Evolutionary conservation across 345 rosid species (phyloP).

Genomic region (Populus nigra): DNA sequence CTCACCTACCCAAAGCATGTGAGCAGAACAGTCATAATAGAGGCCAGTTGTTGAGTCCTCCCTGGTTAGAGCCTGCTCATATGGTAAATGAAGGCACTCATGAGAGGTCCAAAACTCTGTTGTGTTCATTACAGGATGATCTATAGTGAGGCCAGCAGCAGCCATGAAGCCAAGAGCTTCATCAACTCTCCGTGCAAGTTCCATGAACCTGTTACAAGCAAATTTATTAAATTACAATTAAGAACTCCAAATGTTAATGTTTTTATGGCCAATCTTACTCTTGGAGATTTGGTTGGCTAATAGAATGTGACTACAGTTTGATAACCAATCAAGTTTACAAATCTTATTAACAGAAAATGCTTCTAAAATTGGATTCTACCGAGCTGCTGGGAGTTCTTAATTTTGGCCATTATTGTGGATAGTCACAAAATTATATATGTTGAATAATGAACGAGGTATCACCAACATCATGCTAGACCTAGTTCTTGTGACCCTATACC

Average conservation of each 20-base stretch:
- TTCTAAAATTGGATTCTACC: neutral
- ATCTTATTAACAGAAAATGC: neutral
- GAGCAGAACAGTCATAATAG: conserved; percentile 67
- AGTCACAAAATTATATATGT: no score
- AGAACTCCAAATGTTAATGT: neutral
- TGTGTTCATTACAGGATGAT: conserved; percentile 58
- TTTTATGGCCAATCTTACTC: neutral
- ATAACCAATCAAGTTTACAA: neutral
- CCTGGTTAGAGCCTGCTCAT: conserved; percentile 70
- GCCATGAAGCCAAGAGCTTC: conserved; percentile 71
- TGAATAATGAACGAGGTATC: neutral
- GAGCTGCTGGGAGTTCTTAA: neutral
- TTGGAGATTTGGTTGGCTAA: neutral
- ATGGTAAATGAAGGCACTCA: conserved; percentile 59
- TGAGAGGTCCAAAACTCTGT: conserved; percentile 69
- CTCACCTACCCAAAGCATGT: conserved; percentile 73
- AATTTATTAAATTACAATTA: neutral
- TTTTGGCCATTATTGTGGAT: neutral
- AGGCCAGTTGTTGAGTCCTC: conserved; percentile 69
- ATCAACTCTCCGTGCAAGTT: conserved; percentile 62
- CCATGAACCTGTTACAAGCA: conserved; percentile 40
- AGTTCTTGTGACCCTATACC: neutral
- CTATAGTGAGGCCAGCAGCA: conserved; percentile 61
- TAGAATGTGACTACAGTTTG: neutral
- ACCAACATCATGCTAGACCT: neutral